These are phyloP conservation scores for Exophiala lecanii-corni DNA, from an alignment of 2,329 filamentous ascomycete species.

Conservation along the genomic window DNA sequence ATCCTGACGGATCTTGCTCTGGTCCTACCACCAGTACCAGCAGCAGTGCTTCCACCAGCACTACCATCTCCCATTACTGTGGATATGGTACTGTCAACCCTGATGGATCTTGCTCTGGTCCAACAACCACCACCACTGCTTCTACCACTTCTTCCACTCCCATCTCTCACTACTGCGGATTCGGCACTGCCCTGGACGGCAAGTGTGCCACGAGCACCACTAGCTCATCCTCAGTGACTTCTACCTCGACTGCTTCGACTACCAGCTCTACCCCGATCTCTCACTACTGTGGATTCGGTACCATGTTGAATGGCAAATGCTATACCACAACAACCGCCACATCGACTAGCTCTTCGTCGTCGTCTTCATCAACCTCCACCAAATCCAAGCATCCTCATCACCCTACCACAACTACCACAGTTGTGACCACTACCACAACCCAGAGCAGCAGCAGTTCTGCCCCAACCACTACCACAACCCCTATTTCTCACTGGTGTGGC, in stretches of 20 bases:
- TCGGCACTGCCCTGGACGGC: constrained; percentile 16
- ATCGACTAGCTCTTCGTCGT: not conserved
- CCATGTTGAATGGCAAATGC: constrained; percentile 8
- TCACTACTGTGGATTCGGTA: constrained; percentile 16
- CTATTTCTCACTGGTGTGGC: constrained; percentile 17
- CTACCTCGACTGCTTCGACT: constrained; percentile 3
- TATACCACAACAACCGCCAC: not conserved
- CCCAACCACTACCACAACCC: constrained; percentile 5
- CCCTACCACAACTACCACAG: not conserved
- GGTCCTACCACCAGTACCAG: constrained; percentile 3
- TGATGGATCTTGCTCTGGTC: constrained; percentile 13
- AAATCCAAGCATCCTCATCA: not conserved
- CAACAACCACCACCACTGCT: constrained; percentile 5
- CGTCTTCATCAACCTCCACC: not conserved
- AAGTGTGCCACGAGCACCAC: constrained; percentile 14
- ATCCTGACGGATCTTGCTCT: not conserved
- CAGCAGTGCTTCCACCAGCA: constrained; percentile 11
- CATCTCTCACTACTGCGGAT: constrained; percentile 9
- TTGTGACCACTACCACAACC: constrained; percentile 4
- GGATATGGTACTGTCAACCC: constrained; percentile 13
- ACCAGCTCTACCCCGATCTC: constrained; percentile 3
- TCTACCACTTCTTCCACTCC: constrained; percentile 8
- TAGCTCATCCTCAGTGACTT: constrained; percentile 4
- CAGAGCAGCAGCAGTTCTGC: constrained; percentile 2
- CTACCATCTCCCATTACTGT: constrained; percentile 14